phyloP scores from a whole-genome alignment of 2,329 filamentous ascomycete genomes.

The Chaetomium sp. region DNA sequence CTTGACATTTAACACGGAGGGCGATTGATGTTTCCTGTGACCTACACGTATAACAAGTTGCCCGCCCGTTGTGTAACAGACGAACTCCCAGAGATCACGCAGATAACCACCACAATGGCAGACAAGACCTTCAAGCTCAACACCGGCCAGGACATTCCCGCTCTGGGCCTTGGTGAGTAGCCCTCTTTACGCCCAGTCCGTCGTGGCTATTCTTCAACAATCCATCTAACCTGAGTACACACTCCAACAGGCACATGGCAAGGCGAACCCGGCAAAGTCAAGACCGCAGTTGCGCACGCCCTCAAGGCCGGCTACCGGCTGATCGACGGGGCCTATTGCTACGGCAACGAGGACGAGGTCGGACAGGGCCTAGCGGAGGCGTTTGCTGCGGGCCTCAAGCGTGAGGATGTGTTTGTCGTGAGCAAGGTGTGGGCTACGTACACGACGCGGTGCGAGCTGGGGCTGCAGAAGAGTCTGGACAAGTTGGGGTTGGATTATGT shows the following conservation, averaged over 20 bases:
- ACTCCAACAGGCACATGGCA: conserved; percentile 55
- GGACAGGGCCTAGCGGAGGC: conserved; percentile 70
- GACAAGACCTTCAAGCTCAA: conserved; percentile 57
- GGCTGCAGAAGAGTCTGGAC: conserved; percentile 66
- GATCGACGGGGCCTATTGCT: conserved; percentile 69
- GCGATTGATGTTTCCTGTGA: too few species aligned
- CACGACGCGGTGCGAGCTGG: conserved; percentile 61
- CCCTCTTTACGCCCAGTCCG: neutral
- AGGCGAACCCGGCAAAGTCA: conserved; percentile 51
- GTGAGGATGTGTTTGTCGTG: conserved; percentile 75
- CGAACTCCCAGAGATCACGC: neutral
- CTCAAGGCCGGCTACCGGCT: conserved; percentile 52
- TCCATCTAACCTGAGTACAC: neutral
- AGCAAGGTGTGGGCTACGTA: conserved; percentile 84
- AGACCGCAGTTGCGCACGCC: conserved; percentile 51
- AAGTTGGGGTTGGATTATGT: conserved; percentile 72
- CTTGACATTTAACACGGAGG: neutral
- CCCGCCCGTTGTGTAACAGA: neutral
- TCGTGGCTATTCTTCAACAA: neutral
- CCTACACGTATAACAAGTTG: neutral
- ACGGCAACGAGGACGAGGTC: conserved; percentile 77
- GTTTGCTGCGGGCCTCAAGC: conserved; percentile 62
- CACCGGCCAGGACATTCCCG: conserved; percentile 56
- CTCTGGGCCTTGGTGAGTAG: conserved; percentile 53
- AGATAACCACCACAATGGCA: conserved; percentile 39